These are phyloP conservation scores for Eremothecium gossypii DNA, from an alignment of 1,139 yeast species.

Conservation along the genomic window DNA sequence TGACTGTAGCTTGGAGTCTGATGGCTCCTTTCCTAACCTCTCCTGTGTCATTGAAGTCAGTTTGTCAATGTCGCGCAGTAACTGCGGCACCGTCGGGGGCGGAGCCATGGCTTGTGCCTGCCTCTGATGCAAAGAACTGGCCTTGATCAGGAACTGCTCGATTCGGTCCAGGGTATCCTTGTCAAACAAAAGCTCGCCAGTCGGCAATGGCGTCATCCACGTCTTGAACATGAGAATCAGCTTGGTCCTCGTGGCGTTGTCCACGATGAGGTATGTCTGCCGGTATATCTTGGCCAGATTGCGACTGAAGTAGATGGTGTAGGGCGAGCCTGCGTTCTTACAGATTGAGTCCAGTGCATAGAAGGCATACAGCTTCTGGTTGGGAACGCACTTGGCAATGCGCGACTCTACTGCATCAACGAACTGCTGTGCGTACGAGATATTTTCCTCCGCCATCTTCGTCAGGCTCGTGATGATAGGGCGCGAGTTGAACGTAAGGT, in stretches of 20 bases:
- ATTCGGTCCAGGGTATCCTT: constrained; percentile 60
- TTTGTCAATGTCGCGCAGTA: constrained; percentile 33
- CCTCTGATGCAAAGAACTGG: constrained; percentile 36
- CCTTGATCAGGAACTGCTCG: constrained; percentile 60
- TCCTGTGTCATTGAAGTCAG: constrained; percentile 34
- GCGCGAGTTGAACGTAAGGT: constrained; percentile 77
- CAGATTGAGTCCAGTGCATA: constrained; percentile 89
- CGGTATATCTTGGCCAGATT: constrained; percentile 43
- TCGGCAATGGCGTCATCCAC: constrained; percentile 64
- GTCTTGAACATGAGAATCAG: constrained; percentile 72
- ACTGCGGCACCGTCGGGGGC: constrained; percentile 21
- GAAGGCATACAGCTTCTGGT: constrained; percentile 72
- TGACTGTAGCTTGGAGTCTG: constrained; percentile 32
- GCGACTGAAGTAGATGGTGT: constrained; percentile 57
- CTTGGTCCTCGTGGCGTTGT: constrained; percentile 64
- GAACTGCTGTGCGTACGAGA: constrained; percentile 66
- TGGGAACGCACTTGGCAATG: constrained; percentile 62
- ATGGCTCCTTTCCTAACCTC: constrained; percentile 31
- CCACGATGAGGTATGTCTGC: constrained; percentile 67
- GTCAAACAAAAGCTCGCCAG: constrained; percentile 55
- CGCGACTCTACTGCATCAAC: constrained; percentile 61
- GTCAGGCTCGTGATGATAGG: constrained; percentile 85
- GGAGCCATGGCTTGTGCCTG: constrained; percentile 24
- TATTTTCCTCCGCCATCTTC: constrained; percentile 78
- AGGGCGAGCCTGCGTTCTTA: constrained; percentile 84